Conservation (phyloP, 306 rosid genomes). For the Betula pendula region DNA sequence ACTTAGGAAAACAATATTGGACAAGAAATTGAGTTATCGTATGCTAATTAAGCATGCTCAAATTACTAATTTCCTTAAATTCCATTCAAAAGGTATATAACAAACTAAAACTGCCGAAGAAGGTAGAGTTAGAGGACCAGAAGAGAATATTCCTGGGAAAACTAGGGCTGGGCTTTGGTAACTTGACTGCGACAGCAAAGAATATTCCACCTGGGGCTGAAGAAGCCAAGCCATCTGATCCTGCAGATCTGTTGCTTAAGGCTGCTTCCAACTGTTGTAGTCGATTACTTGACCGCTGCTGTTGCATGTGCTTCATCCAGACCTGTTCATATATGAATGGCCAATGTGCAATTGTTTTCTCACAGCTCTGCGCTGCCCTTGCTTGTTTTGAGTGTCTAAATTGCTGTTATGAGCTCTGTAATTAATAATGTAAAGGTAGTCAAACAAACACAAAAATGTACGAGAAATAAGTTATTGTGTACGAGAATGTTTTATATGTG, state of each 20-base stretch:
- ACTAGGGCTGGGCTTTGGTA: conserved; percentile 68
- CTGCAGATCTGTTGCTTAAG: conserved; percentile 45
- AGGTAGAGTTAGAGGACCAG: conserved; percentile 23
- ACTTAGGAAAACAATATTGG: background rate
- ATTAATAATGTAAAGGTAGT: conserved; percentile 14
- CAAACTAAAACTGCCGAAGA: conserved; percentile 36
- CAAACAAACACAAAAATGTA: background rate
- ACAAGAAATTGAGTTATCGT: background rate
- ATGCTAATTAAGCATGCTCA: background rate
- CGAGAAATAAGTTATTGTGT: background rate
- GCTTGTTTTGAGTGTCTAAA: conserved; percentile 72
- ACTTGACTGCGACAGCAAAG: conserved; percentile 58
- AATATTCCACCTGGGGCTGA: conserved; percentile 53
- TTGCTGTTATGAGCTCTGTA: conserved; percentile 72
- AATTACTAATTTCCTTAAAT: conserved; percentile 8
- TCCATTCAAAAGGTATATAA: conserved; percentile 52
- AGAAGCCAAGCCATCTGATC: conserved; percentile 61
- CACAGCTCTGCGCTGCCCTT: conserved; percentile 79
- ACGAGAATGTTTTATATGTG: background rate
- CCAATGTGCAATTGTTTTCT: conserved; percentile 55
- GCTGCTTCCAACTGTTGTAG: conserved; percentile 66
- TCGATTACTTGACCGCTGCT: conserved; percentile 39
- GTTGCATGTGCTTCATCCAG: conserved; percentile 75
- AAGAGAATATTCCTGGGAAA: conserved; percentile 60
- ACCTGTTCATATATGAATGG: conserved; percentile 55